Base-by-base conservation (phyloP, 108 stramenopile species). In the Skeletonema marinoi region DNA sequence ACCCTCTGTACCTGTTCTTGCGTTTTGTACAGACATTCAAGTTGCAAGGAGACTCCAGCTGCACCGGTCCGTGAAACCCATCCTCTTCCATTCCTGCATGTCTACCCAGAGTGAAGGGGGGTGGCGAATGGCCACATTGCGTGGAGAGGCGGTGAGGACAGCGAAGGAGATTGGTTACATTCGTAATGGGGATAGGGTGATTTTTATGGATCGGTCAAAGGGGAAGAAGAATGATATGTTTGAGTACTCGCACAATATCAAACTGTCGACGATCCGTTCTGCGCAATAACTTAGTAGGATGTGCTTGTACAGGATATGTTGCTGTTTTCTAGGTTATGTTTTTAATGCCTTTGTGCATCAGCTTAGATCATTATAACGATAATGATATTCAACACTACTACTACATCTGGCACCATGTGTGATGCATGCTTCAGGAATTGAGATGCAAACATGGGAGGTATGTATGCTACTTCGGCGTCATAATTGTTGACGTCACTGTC, bases 1-100 rank as follows among this genome's bases (percentile, higher is more conserved):
- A 54, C 98, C 98, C 1, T 84, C 66, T 21, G 88, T 88, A 41
- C 89, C 89, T 10, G 87, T 92, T 10, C 70, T 92, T 39, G 83
- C 89, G 21, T 92, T 88, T 68, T 92, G 91, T 67, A 85, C 85
- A 3, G 86, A 89, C 70, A 68, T 66, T 21, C 86, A 87, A 70
- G 89, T 92, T 13, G 91, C 89, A 21, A 71, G 88, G 6, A 81
- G 85, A 31, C 71, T 92, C 36, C 87, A 88, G 66, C 86, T 92
- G 0, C 81, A 88, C 50, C 70, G 88, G 60, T 73, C 77, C 30
- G 78, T 92, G 3, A 70, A 62, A 14, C 90, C 90, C 5, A 56
- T 92, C 6, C 77, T 92, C 69, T 59, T 89, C n/a, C 85, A 88
- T 32, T 81, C 70, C 29, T 59, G 70, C 29, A 33, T 86, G 19